Conservation (phyloP, 352 stramenopile genomes). For the Globisporangium perplexum region DNA sequence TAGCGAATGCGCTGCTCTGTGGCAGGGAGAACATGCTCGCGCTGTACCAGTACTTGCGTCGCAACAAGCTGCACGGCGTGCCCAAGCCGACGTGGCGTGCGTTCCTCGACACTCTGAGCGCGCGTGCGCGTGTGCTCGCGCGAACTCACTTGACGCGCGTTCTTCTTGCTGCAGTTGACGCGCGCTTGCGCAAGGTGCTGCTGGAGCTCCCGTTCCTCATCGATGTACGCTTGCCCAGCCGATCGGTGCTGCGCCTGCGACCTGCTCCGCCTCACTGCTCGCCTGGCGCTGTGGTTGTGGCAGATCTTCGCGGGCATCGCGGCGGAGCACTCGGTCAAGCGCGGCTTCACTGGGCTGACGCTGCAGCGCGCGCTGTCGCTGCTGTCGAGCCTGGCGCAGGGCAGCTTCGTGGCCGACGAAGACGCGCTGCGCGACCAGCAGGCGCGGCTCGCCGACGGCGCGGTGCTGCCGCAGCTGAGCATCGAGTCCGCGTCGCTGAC, state of each 20-base stretch:
- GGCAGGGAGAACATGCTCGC: slow-evolving; percentile 76
- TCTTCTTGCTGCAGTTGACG: slow-evolving; percentile 33
- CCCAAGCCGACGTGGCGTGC: slow-evolving; percentile 60
- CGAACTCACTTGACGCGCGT: neutral
- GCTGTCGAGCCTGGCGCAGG: slow-evolving; percentile 66
- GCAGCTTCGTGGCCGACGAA: slow-evolving; percentile 59
- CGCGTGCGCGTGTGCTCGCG: neutral
- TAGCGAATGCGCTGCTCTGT: slow-evolving; percentile 1
- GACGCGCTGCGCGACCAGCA: slow-evolving; percentile 54
- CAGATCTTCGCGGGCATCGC: slow-evolving; percentile 58
- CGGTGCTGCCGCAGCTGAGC: slow-evolving; percentile 28
- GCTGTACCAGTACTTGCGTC: slow-evolving; percentile 72
- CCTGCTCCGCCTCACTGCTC: neutral
- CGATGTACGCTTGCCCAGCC: slow-evolving; percentile 23
- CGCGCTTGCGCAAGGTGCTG: slow-evolving; percentile 57
- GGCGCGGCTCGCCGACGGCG: slow-evolving; percentile 24
- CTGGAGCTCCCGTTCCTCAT: slow-evolving; percentile 74
- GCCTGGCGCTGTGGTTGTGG: neutral
- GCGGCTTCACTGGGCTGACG: slow-evolving; percentile 47
- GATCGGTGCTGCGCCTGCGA: too few relatives aligned
- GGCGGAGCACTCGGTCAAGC: slow-evolving; percentile 62
- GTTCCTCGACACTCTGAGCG: too few relatives aligned
- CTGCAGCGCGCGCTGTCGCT: slow-evolving; percentile 54
- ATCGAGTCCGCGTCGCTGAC: slow-evolving; percentile 31
- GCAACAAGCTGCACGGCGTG: slow-evolving; percentile 59